A percentile compares a stretch with the other conserved stretches of the same genome.
Evolutionary conservation across 2,329 filamentous ascomycete genomes (phyloP).

Genomic region (Macroventuria anomochaeta): DNA sequence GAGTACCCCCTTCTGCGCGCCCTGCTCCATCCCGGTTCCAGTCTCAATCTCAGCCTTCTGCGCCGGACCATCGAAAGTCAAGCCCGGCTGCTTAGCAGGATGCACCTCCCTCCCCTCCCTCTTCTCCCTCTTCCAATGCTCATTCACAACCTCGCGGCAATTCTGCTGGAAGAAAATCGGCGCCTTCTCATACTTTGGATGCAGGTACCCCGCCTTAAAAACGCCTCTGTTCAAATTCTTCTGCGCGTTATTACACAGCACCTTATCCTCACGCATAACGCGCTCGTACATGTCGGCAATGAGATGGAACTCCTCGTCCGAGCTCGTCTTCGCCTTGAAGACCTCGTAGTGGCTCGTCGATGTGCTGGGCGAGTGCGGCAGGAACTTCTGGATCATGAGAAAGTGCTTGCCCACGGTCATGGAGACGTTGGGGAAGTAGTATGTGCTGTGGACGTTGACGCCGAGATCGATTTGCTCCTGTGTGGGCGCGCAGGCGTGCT

Average conservation of each 20-base stretch:
- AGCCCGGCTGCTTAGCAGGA: constrained; percentile 54
- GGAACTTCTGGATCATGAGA: constrained; percentile 67
- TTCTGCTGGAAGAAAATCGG: constrained; percentile 62
- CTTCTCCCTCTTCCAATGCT: constrained; percentile 29
- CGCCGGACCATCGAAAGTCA: constrained; percentile 47
- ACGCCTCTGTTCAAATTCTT: constrained; percentile 65
- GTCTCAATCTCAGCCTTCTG: constrained; percentile 19
- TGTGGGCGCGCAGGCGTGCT: constrained; percentile 32
- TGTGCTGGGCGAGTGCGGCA: constrained; percentile 58
- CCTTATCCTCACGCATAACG: constrained; percentile 69
- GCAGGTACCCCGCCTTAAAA: constrained; percentile 66
- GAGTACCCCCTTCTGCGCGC: constrained; percentile 24
- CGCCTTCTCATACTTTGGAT: constrained; percentile 64
- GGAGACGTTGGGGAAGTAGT: constrained; percentile 36
- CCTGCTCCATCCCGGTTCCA: constrained; percentile 9
- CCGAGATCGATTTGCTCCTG: constrained; percentile 26
- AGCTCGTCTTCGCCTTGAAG: constrained; percentile 64
- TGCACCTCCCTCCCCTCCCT: constrained; percentile 24
- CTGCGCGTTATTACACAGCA: constrained; percentile 64
- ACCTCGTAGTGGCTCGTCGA: constrained; percentile 66
- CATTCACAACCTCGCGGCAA: constrained; percentile 54
- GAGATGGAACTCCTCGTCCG: constrained; percentile 62
- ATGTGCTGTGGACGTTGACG: constrained; percentile 34
- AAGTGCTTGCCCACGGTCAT: constrained; percentile 53
- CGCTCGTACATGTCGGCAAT: constrained; percentile 67